phyloP scores from a whole-genome alignment of 305 asterid species.

The Fraxinus floribunda region DNA sequence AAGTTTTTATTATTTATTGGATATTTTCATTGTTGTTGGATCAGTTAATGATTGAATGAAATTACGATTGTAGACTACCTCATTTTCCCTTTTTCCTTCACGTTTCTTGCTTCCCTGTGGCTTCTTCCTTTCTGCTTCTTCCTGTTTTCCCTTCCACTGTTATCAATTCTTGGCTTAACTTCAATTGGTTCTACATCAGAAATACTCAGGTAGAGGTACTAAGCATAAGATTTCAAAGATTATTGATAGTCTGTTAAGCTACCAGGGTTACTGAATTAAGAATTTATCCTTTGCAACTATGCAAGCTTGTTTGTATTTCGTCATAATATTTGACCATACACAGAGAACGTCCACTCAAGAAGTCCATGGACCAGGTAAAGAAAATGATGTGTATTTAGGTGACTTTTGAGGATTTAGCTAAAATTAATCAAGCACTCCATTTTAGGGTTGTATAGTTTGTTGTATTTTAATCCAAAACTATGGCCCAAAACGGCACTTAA shows the following conservation, averaged over 20 bases:
- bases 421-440: neutral
- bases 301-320: neutral
- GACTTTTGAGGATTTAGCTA: neutral
- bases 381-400: neutral
- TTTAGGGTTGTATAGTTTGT: neutral
- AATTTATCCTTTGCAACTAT: neutral
- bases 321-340: neutral
- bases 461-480: neutral
- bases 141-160: too few species aligned
- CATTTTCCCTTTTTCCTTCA: too few species aligned
- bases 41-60: too few species aligned
- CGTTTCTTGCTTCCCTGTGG: too few species aligned
- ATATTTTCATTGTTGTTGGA: too few species aligned
- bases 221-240: constrained; percentile 2
- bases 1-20: too few species aligned
- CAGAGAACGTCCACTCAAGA: neutral
- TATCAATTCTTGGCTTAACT: too few species aligned
- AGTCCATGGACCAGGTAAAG: neutral
- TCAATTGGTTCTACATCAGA: neutral
- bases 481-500: neutral
- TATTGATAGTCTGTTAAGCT: neutral
- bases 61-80: too few species aligned
- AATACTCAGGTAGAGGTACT: constrained; percentile 5
- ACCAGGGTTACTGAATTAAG: neutral
- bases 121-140: too few species aligned